phyloP scores from a whole-genome alignment of 2,329 filamentous ascomycete genomes.

The Exophiala sideris region DNA sequence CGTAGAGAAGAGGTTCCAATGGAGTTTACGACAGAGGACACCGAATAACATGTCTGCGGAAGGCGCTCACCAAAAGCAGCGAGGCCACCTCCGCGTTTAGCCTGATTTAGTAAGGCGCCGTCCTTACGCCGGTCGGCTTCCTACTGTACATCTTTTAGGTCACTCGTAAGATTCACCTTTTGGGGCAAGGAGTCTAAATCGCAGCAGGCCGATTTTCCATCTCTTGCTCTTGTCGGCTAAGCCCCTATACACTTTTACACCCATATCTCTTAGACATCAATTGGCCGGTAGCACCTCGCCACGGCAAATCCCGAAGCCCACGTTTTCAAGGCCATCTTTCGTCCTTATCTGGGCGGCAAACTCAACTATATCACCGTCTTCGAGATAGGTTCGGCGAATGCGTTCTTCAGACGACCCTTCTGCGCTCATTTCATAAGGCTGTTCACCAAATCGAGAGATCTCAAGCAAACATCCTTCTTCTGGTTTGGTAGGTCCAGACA shows the following conservation, averaged over 20 bases:
- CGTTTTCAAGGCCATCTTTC: constrained; percentile 59
- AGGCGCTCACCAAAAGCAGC: no score
- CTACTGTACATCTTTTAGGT: no score
- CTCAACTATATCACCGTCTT: constrained; percentile 68
- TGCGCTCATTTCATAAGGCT: constrained; percentile 54
- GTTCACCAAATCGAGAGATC: constrained; percentile 66
- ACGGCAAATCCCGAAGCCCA: constrained; percentile 73
- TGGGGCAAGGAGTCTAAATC: no score
- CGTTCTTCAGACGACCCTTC: constrained; percentile 42
- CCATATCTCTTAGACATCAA: constrained; percentile 40
- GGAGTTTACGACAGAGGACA: no score
- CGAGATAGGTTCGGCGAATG: constrained; percentile 65
- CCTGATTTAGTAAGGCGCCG: no score
- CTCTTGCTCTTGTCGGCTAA: no score
- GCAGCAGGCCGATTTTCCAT: no score
- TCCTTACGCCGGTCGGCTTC: no score
- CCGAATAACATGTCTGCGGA: no score
- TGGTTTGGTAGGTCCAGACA: constrained; percentile 57
- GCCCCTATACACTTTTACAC: neutral
- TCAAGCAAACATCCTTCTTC: constrained; percentile 68
- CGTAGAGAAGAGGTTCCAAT: no score
- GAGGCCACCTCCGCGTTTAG: no score
- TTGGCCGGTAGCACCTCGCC: constrained; percentile 56
- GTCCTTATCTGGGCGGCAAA: constrained; percentile 62
- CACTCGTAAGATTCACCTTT: no score